Conservation (phyloP, 106 monocot genomes). For the Platanthera guangdongensis region DNA sequence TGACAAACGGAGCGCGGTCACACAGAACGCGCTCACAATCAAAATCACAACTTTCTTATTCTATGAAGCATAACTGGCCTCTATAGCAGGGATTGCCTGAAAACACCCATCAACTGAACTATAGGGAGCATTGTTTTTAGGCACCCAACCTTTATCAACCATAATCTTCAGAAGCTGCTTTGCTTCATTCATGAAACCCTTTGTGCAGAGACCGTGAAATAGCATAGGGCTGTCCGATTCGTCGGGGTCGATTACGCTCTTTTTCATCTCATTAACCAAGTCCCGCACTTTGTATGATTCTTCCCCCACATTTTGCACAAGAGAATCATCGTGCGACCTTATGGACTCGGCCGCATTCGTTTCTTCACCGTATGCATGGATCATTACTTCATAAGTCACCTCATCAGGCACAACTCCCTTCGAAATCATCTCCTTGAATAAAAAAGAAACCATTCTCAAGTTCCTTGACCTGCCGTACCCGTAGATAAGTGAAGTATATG, state of each 20-base stretch:
- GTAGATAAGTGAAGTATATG: conserved; percentile 58
- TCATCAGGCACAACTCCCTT: conserved; percentile 49
- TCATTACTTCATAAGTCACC: conserved; percentile 41
- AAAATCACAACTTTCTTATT: neutral
- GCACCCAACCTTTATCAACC: conserved; percentile 27
- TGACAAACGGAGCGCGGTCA: too few relatives aligned
- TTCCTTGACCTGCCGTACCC: conserved; percentile 36
- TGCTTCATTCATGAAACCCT: conserved; percentile 29
- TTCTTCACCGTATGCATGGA: conserved; percentile 32
- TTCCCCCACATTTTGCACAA: conserved; percentile 17
- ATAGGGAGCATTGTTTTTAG: neutral
- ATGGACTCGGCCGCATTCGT: conserved; percentile 32
- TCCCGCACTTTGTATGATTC: conserved; percentile 23
- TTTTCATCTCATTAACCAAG: conserved; percentile 32
- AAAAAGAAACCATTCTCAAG: conserved; percentile 25
- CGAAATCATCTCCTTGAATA: conserved; percentile 57
- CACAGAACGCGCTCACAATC: too few relatives aligned
- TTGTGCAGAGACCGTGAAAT: conserved; percentile 17
- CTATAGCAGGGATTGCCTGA: neutral
- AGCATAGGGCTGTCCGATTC: conserved; percentile 25
- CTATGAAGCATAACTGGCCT: neutral
- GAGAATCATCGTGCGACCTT: conserved; percentile 29
- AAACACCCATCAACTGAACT: neutral
- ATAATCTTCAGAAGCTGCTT: conserved; percentile 24
- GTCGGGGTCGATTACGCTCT: conserved; percentile 21